Evolutionary conservation across 2,329 filamentous ascomycete species (phyloP), one percentile per base, ranked within the genome.

Genomic region (Colletotrichum sp.): DNA sequence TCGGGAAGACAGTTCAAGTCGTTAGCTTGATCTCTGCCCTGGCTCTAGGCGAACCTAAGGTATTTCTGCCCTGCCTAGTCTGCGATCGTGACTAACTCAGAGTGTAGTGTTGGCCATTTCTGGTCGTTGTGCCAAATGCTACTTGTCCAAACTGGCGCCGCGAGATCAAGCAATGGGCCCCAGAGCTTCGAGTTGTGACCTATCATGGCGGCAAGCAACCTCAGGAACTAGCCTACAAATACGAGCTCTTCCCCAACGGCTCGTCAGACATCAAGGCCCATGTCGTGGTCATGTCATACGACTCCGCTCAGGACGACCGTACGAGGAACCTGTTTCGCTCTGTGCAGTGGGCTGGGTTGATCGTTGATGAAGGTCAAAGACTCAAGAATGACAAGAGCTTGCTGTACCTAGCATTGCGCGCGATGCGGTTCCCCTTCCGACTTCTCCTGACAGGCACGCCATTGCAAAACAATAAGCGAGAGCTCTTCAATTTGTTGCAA

Each of bases 101-200:
- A 18, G 16, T 58, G 4, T 21, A 86, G 81, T 97, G 95, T 84
- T 98, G 94, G 90, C 97, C 97, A 0, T 98, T 98, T 81, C 88
- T 99, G 18, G 90, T 98, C 4, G 95, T 98, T 3, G 96, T 98
- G 1, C 97, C 97, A 0, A 98, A 98, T 81, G 93, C 96, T 0
- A 99, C 97, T 0, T 98, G 96, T 83, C 92, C 96, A n/a, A 99
- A 99, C 82, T 99, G 97, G 96, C 94, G 96, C 7, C 93, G 96
- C 64, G 97, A 99, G 82, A 95, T 98, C 83, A 97, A 98, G 86
- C 93, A 94, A 78, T 99, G 96, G 96, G 93, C 94, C 0, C 96
- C 96, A 2, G 91, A 91, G 8, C 86, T 98, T 43, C 92, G 96
- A 56, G 96, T 98, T 8, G 96, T 98, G n/a, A 94, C 96, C 0